These are phyloP conservation scores for Ascochyta rabiei DNA, from an alignment of 2,329 filamentous ascomycete species.

Conservation along the genomic window DNA sequence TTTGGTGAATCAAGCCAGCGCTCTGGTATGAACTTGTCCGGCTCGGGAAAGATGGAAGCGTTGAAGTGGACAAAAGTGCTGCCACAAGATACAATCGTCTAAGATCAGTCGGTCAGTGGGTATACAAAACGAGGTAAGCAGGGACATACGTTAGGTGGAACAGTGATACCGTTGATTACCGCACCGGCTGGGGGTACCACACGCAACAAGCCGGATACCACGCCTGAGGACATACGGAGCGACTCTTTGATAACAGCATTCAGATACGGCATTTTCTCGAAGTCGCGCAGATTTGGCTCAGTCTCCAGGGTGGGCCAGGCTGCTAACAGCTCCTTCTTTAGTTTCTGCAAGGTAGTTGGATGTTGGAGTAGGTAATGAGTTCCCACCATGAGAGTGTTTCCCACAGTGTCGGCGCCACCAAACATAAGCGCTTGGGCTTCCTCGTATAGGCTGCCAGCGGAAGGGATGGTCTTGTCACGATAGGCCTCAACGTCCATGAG, in stretches of 20 bases:
- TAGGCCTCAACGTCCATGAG: slow-evolving; percentile 44
- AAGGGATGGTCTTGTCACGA: slow-evolving; percentile 41
- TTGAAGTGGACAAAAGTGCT: slow-evolving; percentile 46
- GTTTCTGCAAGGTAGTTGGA: slow-evolving; percentile 37
- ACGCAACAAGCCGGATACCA: slow-evolving; percentile 34
- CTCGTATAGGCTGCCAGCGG: slow-evolving; percentile 48
- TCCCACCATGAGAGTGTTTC: slow-evolving; percentile 51
- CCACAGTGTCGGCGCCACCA: slow-evolving; percentile 55
- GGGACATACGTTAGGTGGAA: slow-evolving; percentile 30
- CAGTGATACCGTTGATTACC: slow-evolving; percentile 22
- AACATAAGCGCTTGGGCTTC: slow-evolving; percentile 56
- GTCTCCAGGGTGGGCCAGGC: slow-evolving; percentile 46
- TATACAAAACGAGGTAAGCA: background rate
- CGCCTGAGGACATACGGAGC: slow-evolving; percentile 46
- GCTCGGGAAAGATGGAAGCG: slow-evolving; percentile 37
- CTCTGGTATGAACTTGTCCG: slow-evolving; percentile 38
- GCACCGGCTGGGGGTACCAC: slow-evolving; percentile 33
- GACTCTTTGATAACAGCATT: slow-evolving; percentile 51
- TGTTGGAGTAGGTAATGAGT: slow-evolving; percentile 50
- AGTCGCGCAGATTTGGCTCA: slow-evolving; percentile 37
- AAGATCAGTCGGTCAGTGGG: background rate
- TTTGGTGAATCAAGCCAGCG: slow-evolving; percentile 38
- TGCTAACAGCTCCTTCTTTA: slow-evolving; percentile 48
- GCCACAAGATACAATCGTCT: slow-evolving; percentile 37
- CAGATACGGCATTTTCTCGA: slow-evolving; percentile 46